Base-by-base conservation (phyloP, 352 stramenopile species). In the Globisporangium irregulare region DNA sequence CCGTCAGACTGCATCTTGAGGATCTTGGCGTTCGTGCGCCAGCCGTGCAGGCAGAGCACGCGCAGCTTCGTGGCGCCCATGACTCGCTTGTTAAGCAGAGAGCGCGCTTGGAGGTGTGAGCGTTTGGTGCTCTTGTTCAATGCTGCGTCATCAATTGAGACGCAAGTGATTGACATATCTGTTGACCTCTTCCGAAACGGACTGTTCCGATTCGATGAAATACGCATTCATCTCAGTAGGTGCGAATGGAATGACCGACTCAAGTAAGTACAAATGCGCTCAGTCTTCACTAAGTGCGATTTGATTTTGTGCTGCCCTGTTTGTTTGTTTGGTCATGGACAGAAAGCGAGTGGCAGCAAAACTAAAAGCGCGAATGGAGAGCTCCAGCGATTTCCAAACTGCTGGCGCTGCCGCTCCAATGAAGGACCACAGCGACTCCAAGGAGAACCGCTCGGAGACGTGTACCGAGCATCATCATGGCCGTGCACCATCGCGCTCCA, bases 1-100 rank as follows among this genome's bases (percentile, higher is more conserved):
- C 80, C 84, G 10, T 78, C 64, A 9, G 81, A 86, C 73, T 94
- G 87, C 14, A 77, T 64, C 62, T 79, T 51, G 51, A 93, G 76
- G 53, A 94, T 82, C 48, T 64, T 70, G n/a, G 70, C 72, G 71
- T 87, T 94, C 20, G 87, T 94, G 62, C 87, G 82, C 82, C 82
- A 94, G 22, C 87, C 85, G 58, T 94, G 87, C 22, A 94, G 80
- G 43, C 86, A 94, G 38, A 94, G 73, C 70, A 93, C 80, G 24
- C 86, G 86, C 64, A 94, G 82, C 55, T 80, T 76, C 60, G 70
- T 51, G 43, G 18, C 43, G 6, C 43, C 3, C 60, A 46, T 64
- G 43, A 20, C 43, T 51, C 18, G 43, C 18, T 51, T 24, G 43
- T 22, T 12, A 12, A 51, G 18, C 18, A 51, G 27, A 15, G 29